Conservation (phyloP, 352 stramenopile species). For the Globisporangium paroecandrum region DNA sequence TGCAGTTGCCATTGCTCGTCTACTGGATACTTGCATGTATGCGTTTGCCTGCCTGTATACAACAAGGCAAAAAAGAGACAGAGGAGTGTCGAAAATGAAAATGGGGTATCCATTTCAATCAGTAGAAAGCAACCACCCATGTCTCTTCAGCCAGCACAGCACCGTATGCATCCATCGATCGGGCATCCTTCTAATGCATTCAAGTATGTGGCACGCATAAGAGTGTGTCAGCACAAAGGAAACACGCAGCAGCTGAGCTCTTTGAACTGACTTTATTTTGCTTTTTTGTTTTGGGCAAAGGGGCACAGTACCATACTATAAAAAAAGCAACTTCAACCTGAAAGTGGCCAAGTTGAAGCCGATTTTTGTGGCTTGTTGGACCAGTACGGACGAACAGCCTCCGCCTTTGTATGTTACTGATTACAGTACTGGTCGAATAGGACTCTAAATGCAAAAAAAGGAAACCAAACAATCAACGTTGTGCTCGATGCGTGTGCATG, state of each 20-base stretch:
- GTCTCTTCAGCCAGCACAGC: neutral
- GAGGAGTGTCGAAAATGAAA: neutral
- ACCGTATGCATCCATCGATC: neutral
- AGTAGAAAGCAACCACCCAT: neutral
- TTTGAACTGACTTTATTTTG: conserved; percentile 4
- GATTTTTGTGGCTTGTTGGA: neutral
- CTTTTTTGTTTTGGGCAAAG: neutral
- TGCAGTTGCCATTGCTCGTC: neutral
- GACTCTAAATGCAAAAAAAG: neutral
- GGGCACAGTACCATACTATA: neutral
- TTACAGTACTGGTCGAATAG: conserved; percentile 1
- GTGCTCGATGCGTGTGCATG: neutral
- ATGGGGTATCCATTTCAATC: neutral
- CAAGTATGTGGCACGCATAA: neutral
- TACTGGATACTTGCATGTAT: neutral
- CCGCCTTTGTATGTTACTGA: neutral
- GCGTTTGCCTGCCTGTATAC: neutral
- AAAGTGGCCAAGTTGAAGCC: neutral
- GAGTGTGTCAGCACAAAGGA: neutral
- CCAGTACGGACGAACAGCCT: conserved; percentile 1
- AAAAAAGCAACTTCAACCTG: conserved; percentile 15
- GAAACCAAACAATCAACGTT: neutral
- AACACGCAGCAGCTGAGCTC: too few relatives aligned
- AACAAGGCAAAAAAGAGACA: neutral
- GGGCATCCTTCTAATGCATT: too few relatives aligned